Conservation (phyloP, 2,329 filamentous ascomycete species). For the Colletotrichum tamarilloi region DNA sequence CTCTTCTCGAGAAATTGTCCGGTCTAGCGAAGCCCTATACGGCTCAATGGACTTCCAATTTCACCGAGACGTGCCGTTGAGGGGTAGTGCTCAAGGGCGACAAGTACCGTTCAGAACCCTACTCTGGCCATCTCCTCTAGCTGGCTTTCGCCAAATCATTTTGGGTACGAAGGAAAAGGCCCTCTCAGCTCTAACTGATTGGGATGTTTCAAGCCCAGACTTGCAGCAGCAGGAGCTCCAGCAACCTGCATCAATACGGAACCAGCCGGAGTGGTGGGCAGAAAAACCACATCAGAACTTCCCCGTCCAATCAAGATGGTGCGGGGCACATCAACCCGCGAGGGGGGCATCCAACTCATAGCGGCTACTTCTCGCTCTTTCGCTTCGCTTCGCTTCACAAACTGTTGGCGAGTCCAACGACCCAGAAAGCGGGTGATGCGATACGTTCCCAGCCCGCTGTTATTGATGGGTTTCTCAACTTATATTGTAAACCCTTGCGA, state of each 20-base stretch:
- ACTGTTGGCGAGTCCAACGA: neutral
- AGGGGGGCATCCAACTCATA: neutral
- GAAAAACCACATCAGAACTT: constrained; percentile 40
- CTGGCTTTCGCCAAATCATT: neutral
- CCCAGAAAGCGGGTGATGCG: neutral
- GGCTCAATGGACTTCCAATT: neutral
- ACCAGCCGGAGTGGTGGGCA: constrained; percentile 37
- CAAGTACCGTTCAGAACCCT: neutral
- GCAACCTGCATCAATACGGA: constrained; percentile 8
- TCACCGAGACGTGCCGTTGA: neutral
- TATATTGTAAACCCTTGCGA: neutral
- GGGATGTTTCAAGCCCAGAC: neutral
- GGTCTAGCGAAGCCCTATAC: neutral
- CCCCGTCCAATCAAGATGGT: neutral
- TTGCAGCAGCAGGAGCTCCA: constrained; percentile 11
- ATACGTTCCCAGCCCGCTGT: neutral
- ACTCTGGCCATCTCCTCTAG: neutral
- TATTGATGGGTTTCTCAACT: neutral
- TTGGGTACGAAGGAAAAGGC: neutral
- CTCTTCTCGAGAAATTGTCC: neutral
- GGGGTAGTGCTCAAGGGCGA: neutral
- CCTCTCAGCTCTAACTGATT: neutral
- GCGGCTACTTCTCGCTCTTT: neutral
- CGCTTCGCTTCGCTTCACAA: neutral
- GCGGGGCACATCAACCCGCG: constrained; percentile 4